Base-by-base conservation (phyloP, 257 asterid genomes). In the Mitragyna speciosa region DNA sequence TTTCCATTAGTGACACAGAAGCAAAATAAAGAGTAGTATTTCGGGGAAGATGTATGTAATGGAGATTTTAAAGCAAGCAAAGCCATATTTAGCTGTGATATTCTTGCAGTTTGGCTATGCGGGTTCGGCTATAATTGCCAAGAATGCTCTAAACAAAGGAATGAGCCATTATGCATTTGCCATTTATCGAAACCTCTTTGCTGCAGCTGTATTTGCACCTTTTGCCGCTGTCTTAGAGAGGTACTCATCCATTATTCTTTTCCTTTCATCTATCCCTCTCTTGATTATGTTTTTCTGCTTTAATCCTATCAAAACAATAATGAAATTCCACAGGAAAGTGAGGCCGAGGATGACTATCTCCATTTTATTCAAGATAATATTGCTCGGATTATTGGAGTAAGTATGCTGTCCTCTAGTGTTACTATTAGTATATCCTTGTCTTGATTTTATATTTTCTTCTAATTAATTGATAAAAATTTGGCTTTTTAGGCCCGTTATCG, bases 331-430 rank as follows among this genome's bases (percentile, higher is more conserved):
- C 92, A 93, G 98, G 95, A 94, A 94, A 88, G 85, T 86, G 78
- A 89, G 98, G 92, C 95, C 98, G 59, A 86, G 58, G 72, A 89
- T 94, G 95, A 94, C 94, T 1, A n/a, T 90, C 67, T 79, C 92
- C 6, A 61, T 92, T 20, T 47, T 91, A 74, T 86, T 54, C 83
- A 92, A 91, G 89, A 89, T 94, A 70, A 5, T 84, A 61, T 71
- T 92, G 61, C 90, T 94, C 7, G 93, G 89, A 28, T 80, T 91
- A 17, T 22, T 94, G 74, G 97, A 92, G 98, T 94, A 89, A 82
- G 70, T 56, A 31, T 15, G 45, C 26, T 31, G 54, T 9, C 9
- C 5, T 8, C 28, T 15, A 64, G 14, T 54, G 5, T 11, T 7
- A 61, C 6, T 61, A 61, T 22, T 15, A 56, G 9, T 24, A 14